Evolutionary conservation across 1,284 basidiomycete genomes (phyloP).

Genomic region (Cutaneotrichosporon cutaneum): DNA sequence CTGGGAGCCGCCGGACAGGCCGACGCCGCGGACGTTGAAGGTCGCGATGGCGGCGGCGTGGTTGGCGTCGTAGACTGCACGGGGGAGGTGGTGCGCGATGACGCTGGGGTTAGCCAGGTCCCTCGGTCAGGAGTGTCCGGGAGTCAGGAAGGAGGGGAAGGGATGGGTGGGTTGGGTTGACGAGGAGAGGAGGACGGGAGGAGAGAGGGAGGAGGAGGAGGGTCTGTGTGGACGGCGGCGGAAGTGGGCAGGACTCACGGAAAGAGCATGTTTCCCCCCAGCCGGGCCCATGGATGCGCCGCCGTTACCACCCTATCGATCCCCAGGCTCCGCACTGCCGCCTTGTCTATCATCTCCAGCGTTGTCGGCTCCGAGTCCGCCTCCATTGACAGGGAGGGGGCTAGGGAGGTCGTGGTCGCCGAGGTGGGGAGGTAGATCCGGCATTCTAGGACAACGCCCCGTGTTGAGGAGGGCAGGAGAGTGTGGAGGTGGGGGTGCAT

Average conservation of each 20-base stretch:
- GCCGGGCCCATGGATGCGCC: slow-evolving; percentile 43
- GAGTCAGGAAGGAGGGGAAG: background rate
- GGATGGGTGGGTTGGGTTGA: too few species aligned
- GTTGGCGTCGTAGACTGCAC: slow-evolving; percentile 18
- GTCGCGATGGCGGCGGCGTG: slow-evolving; percentile 33
- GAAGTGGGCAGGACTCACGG: slow-evolving; percentile 32
- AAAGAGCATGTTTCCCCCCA: slow-evolving; percentile 47
- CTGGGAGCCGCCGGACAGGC: slow-evolving; percentile 32
- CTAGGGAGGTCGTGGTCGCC: background rate
- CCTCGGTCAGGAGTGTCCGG: background rate
- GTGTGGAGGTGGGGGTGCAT: slow-evolving; percentile 29
- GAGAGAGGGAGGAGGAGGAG: too few species aligned
- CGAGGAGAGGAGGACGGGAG: too few species aligned
- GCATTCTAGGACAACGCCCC: slow-evolving; percentile 33
- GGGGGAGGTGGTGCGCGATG: slow-evolving; percentile 31
- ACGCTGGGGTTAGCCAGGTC: slow-evolving; percentile 25
- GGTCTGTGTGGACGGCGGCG: background rate
- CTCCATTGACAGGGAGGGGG: background rate
- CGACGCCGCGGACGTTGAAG: slow-evolving; percentile 45
- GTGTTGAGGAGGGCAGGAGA: slow-evolving; percentile 33
- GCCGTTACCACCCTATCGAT: slow-evolving; percentile 36
- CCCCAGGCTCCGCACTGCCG: slow-evolving; percentile 7
- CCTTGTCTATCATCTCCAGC: background rate
- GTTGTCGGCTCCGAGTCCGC: slow-evolving; percentile 3
- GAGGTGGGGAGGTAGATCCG: slow-evolving; percentile 37